Percentiles rank a stretch among this genome's conserved stretches.
Evolutionary conservation across 257 asterid species (phyloP).

Genomic region (Petrea volubilis): DNA sequence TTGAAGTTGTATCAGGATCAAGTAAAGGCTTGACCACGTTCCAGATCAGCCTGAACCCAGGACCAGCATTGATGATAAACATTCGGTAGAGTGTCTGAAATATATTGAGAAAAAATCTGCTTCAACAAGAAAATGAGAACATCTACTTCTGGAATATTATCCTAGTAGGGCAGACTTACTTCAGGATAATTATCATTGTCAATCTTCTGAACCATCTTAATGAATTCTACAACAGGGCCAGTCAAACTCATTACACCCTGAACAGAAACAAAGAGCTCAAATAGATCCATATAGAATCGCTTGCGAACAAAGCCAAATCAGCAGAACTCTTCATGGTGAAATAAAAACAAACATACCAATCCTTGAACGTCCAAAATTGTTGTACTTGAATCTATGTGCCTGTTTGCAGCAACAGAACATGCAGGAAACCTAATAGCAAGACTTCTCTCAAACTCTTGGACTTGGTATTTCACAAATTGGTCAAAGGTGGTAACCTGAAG

Average conservation of each 20-base stretch:
- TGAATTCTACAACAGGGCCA: slow-evolving; percentile 47
- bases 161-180: slow-evolving; percentile 22
- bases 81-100: slow-evolving; percentile 49
- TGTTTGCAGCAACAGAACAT: slow-evolving; percentile 49
- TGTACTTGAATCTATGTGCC: slow-evolving; percentile 46
- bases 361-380: slow-evolving; percentile 57
- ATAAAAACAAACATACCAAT: slow-evolving; percentile 37
- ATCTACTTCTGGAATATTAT: not conserved
- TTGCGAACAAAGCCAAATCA: not conserved
- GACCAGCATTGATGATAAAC: slow-evolving; percentile 60
- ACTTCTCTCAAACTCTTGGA: slow-evolving; percentile 50
- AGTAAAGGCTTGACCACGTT: slow-evolving; percentile 48
- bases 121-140: slow-evolving; percentile 1
- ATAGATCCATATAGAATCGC: slow-evolving; percentile 12
- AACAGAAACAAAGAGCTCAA: slow-evolving; percentile 12
- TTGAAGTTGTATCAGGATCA: slow-evolving; percentile 51
- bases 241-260: slow-evolving; percentile 53
- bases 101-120: slow-evolving; percentile 1
- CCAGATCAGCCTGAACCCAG: slow-evolving; percentile 56
- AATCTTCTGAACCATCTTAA: slow-evolving; percentile 50
- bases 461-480: slow-evolving; percentile 51
- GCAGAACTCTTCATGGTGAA: not conserved
- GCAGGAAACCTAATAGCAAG: slow-evolving; percentile 47
- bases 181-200: slow-evolving; percentile 53
- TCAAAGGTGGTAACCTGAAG: slow-evolving; percentile 48